phyloP scores from a whole-genome alignment of 805 yeast genomes.

The Wickerhamiella hasegawae region DNA sequence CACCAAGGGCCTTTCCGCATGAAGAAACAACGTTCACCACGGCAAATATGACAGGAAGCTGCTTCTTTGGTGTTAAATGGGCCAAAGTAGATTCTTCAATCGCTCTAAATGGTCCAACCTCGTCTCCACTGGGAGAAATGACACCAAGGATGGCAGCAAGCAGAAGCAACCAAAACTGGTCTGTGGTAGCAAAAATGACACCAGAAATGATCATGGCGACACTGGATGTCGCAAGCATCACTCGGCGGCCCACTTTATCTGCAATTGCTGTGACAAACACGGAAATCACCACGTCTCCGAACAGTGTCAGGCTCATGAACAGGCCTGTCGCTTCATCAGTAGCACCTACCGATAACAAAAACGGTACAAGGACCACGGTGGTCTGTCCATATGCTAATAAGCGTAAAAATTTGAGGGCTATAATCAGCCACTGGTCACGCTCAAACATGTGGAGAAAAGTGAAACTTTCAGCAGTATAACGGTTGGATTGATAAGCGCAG shows the following conservation, averaged over 20 bases:
- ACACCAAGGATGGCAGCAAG: slow-evolving; percentile 71
- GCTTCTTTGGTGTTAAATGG: slow-evolving; percentile 35
- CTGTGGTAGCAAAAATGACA: slow-evolving; percentile 38
- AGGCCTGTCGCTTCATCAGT: slow-evolving; percentile 47
- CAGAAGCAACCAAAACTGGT: slow-evolving; percentile 39
- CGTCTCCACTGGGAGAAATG: slow-evolving; percentile 78
- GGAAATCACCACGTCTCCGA: slow-evolving; percentile 65
- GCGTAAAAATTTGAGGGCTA: slow-evolving; percentile 55
- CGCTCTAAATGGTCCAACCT: slow-evolving; percentile 79
- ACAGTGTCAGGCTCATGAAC: slow-evolving; percentile 66
- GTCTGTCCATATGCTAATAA: slow-evolving; percentile 64
- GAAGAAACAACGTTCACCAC: slow-evolving; percentile 55
- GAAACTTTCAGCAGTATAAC: too few relatives aligned
- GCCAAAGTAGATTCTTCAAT: slow-evolving; percentile 76
- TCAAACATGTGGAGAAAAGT: too few relatives aligned
- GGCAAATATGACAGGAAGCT: slow-evolving; percentile 59
- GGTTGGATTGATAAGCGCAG: too few relatives aligned
- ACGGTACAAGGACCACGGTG: slow-evolving; percentile 61
- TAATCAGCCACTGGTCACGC: slow-evolving; percentile 43
- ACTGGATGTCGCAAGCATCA: slow-evolving; percentile 47
- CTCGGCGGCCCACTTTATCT: slow-evolving; percentile 49
- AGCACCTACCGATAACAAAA: slow-evolving; percentile 38
- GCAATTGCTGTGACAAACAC: slow-evolving; percentile 64
- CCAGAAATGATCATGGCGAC: slow-evolving; percentile 58
- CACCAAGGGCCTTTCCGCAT: slow-evolving; percentile 60